Percentiles rank a stretch among this genome's conserved stretches.
Conservation (phyloP, 108 stramenopile species). For the Asterionellopsis glacialis region DNA sequence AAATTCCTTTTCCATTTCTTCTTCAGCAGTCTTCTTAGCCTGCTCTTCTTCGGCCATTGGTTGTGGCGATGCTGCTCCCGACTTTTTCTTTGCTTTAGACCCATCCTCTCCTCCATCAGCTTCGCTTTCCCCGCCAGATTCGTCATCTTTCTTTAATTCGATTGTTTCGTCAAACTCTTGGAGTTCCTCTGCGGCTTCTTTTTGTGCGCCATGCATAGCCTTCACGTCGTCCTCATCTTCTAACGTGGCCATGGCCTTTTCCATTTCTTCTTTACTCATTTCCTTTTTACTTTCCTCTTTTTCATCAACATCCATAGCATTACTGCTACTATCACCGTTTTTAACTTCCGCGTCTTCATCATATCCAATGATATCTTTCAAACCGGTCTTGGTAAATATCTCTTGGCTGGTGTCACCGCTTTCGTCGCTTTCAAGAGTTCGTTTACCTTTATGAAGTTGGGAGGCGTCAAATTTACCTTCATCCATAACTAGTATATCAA, state of each 20-base stretch:
- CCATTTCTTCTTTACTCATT: conserved; percentile 77
- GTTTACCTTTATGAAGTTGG: background rate
- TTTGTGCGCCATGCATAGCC: conserved; percentile 65
- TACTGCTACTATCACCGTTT: conserved; percentile 4
- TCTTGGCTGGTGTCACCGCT: conserved; percentile 33
- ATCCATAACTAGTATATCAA: conserved; percentile 94
- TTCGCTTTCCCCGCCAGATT: conserved; percentile 23
- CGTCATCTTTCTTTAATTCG: conserved; percentile 52
- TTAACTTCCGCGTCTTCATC: conserved; percentile 19
- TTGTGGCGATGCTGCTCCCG: conserved; percentile 10
- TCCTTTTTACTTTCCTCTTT: conserved; percentile 12
- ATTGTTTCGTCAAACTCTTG: conserved; percentile 84
- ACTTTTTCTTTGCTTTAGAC: conserved; percentile 17
- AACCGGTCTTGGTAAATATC: conserved; percentile 63
- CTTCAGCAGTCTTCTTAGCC: conserved; percentile 36
- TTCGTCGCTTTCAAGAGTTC: conserved; percentile 5
- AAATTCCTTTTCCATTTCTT: conserved; percentile 86
- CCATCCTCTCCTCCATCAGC: conserved; percentile 17
- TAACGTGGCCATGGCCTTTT: conserved; percentile 84
- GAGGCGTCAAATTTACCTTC: conserved; percentile 89
- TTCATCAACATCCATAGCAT: conserved; percentile 2
- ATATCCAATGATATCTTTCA: conserved; percentile 69
- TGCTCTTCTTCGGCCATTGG: conserved; percentile 10
- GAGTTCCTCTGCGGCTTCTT: conserved; percentile 78
- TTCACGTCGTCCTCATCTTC: conserved; percentile 91